A percentile compares a stretch with the other conserved stretches of the same genome.
Conservation (phyloP, 768 basidiomycete species). For the Auricularia auricula-judae region DNA sequence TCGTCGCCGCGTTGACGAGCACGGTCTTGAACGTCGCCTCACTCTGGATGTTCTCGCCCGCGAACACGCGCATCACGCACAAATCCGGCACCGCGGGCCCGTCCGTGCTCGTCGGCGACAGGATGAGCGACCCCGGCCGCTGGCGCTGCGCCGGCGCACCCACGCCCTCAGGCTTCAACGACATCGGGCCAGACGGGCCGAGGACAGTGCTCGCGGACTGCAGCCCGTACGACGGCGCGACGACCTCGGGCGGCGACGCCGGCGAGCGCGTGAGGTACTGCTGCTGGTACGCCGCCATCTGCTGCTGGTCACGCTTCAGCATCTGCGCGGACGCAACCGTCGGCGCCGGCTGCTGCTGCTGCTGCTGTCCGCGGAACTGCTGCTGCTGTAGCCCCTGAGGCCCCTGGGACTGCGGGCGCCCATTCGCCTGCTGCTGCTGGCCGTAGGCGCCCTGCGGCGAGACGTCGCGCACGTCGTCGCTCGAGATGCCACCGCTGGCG, state of each 20-base stretch:
- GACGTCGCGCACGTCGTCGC: neutral
- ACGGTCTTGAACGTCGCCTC: slow-evolving; percentile 99
- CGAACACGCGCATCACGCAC: slow-evolving; percentile 93
- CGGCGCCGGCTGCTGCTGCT: slow-evolving; percentile 12
- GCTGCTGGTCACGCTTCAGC: slow-evolving; percentile 80
- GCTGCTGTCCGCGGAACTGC: slow-evolving; percentile 16
- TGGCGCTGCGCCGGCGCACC: neutral
- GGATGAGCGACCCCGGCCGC: slow-evolving; percentile 49
- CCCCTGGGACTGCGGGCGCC: slow-evolving; percentile 40
- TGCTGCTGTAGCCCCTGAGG: slow-evolving; percentile 25
- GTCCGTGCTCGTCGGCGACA: slow-evolving; percentile 49
- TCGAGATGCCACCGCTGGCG: slow-evolving; percentile 34
- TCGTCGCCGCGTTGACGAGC: slow-evolving; percentile 77
- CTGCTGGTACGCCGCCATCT: slow-evolving; percentile 71
- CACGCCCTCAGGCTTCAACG: neutral
- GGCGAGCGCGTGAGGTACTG: slow-evolving; percentile 85
- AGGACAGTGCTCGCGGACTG: slow-evolving; percentile 65
- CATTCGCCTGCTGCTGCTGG: slow-evolving; percentile 21
- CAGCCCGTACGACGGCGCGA: slow-evolving; percentile 59
- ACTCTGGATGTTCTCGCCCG: slow-evolving; percentile 79
- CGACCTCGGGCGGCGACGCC: slow-evolving; percentile 59
- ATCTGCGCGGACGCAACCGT: slow-evolving; percentile 56
- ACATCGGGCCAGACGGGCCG: slow-evolving; percentile 32
- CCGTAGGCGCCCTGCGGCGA: neutral
- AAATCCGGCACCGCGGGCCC: slow-evolving; percentile 67